Conservation (phyloP, 2,329 filamentous ascomycete species). For the Colletotrichum limetticola region DNA sequence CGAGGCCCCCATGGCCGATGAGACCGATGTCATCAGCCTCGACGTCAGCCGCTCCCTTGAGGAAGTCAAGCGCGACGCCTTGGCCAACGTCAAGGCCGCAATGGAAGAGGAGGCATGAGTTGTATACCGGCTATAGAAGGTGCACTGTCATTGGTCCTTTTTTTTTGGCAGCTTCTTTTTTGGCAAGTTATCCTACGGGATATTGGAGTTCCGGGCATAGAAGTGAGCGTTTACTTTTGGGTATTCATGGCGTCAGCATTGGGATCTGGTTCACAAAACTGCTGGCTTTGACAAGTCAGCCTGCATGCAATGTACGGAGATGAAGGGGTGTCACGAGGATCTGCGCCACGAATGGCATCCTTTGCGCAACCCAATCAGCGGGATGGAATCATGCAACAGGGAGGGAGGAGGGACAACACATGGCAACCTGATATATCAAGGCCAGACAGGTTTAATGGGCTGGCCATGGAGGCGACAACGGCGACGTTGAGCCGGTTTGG, state of each 20-base stretch:
- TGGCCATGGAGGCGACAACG: background rate
- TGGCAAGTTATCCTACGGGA: conserved; percentile 26
- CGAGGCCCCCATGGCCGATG: conserved; percentile 80
- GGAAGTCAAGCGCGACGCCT: conserved; percentile 69
- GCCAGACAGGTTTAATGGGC: background rate
- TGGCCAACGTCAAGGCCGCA: conserved; percentile 67
- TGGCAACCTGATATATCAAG: background rate
- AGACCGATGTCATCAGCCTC: conserved; percentile 77
- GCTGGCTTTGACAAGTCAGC: conserved; percentile 11
- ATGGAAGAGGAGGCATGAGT: conserved; percentile 46
- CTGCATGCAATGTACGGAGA: conserved; percentile 14
- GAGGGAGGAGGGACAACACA: background rate
- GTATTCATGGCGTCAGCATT: conserved; percentile 31
- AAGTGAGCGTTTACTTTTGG: conserved; percentile 29
- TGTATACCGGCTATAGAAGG: background rate
- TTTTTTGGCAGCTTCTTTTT: conserved; percentile 17
- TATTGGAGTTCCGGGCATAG: conserved; percentile 32
- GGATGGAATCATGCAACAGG: background rate
- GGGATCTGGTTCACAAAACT: conserved; percentile 24
- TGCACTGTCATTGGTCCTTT: conserved; percentile 16
- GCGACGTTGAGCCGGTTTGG: conserved; percentile 12
- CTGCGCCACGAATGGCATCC: background rate
- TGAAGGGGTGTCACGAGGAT: background rate
- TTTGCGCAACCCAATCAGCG: background rate
- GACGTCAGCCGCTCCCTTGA: conserved; percentile 71